Evolutionary conservation across 495 filamentous ascomycete species (phyloP), one percentile per base, ranked within the genome.

Genomic region (Melanomma pulvis-pyrius): DNA sequence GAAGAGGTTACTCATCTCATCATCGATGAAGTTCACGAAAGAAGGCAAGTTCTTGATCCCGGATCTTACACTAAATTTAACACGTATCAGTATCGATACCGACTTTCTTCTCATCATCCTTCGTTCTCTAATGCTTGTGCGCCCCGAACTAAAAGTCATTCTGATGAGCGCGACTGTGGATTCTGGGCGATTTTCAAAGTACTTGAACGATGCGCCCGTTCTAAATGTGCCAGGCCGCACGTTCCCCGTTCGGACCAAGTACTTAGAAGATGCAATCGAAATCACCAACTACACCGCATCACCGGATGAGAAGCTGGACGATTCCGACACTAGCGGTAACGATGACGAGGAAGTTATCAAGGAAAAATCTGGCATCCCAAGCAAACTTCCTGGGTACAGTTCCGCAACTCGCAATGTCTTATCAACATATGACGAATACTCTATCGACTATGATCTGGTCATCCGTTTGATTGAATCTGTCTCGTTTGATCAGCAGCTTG

Each of bases 161-260:
- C 83, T 98, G 26, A 98, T 97, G 94, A 97, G 93, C 55, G 94
- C 94, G 6, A 98, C 94, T 2, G 88, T 97, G 9, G 91, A 98
- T 74, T 91, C 94, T 7, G 87, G 93, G 62, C 86, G 87, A 17
- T 96, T 98, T 74, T 97, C 94, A 0, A 86, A 84, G 1, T 98
- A 98, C 69, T 81, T 98, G 0, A 84, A 86, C 24, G 86, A 87
- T 21, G 93, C 93, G 6, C 93, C 94, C 0, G 84, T 97, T 24
- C 74, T 98, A 49, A 91, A 87, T 30, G 91, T 97, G 21, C 94
- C 94, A 17, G 94, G 94, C 0, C 87, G 93, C 25, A 97, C 94
- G 0, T 97, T 93, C 76, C 94, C 94, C 0, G 94, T 98, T 29
- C 81, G 88, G 67, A 88, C 90, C 26, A 89, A 87, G 73, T 98